A percentile compares a stretch with the other conserved stretches of the same genome.
phyloP scores from a whole-genome alignment of 2,329 filamentous ascomycete species.

The Albophoma yamanashiensis region DNA sequence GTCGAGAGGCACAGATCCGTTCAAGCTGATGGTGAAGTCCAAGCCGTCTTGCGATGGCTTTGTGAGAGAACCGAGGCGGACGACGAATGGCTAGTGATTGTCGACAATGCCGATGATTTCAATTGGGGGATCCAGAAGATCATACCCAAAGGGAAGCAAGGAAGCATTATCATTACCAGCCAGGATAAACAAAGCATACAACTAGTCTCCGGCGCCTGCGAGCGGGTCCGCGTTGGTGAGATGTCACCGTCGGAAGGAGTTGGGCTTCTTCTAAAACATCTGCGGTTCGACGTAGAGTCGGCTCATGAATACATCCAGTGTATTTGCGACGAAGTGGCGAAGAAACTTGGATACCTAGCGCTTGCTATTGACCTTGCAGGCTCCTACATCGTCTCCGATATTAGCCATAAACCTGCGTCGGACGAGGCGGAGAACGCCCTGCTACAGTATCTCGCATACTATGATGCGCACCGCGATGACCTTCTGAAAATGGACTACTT shows the following conservation, averaged over 20 bases:
- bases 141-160: neutral
- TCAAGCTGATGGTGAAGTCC: neutral
- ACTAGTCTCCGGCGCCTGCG: neutral
- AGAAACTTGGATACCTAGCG: neutral
- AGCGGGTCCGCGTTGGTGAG: neutral
- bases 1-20: neutral
- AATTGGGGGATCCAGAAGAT: neutral
- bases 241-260: neutral
- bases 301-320: neutral
- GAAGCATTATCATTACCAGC: neutral
- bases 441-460: neutral
- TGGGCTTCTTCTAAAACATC: neutral
- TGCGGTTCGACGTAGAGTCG: neutral
- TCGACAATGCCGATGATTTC: neutral
- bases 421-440: neutral
- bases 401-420: neutral
- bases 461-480: neutral
- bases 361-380: neutral
- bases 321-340: neutral
- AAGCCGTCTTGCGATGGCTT: neutral
- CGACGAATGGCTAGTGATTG: neutral
- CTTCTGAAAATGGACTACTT: neutral
- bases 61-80: neutral
- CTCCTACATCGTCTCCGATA: neutral
- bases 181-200: neutral